Conservation (phyloP, 805 yeast species). For the Diddensiella transvaalensis region DNA sequence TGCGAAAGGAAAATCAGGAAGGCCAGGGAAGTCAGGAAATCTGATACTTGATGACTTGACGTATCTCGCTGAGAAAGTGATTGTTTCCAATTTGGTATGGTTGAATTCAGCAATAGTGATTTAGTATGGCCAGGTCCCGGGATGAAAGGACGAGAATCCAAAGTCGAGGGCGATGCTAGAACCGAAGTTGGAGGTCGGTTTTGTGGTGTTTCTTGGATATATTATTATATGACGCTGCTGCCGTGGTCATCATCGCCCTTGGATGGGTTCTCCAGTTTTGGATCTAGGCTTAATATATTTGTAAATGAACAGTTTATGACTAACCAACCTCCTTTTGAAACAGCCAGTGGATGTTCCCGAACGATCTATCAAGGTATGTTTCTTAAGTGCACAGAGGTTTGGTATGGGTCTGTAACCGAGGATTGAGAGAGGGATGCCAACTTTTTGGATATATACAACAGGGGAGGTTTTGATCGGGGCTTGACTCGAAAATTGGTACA, state of each 20-base stretch:
- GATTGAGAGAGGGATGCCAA: not conserved
- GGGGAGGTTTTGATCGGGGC: too few relatives aligned
- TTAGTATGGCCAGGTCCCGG: not conserved
- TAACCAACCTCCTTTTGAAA: not conserved
- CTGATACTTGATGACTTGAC: slow-evolving; percentile 33
- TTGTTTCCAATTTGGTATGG: slow-evolving; percentile 69
- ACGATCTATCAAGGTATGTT: slow-evolving; percentile 81
- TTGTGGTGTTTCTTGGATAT: too few relatives aligned
- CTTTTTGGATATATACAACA: too few relatives aligned
- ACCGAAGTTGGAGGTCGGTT: too few relatives aligned
- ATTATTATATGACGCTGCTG: too few relatives aligned
- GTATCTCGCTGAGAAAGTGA: slow-evolving; percentile 66
- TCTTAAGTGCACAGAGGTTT: not conserved
- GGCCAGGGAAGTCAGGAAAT: slow-evolving; percentile 14
- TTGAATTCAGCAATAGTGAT: not conserved
- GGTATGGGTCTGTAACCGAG: slow-evolving; percentile 2
- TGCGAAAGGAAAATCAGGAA: slow-evolving; percentile 24
- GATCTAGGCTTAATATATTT: too few relatives aligned
- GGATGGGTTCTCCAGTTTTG: too few relatives aligned
- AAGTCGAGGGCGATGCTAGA: too few relatives aligned
- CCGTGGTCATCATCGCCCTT: too few relatives aligned
- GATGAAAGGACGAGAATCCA: not conserved
- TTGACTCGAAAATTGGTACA: too few relatives aligned
- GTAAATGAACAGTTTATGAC: too few relatives aligned
- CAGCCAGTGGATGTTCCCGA: slow-evolving; percentile 79